phyloP scores from a whole-genome alignment of 306 rosid species.

The Clitoria ternatea region DNA sequence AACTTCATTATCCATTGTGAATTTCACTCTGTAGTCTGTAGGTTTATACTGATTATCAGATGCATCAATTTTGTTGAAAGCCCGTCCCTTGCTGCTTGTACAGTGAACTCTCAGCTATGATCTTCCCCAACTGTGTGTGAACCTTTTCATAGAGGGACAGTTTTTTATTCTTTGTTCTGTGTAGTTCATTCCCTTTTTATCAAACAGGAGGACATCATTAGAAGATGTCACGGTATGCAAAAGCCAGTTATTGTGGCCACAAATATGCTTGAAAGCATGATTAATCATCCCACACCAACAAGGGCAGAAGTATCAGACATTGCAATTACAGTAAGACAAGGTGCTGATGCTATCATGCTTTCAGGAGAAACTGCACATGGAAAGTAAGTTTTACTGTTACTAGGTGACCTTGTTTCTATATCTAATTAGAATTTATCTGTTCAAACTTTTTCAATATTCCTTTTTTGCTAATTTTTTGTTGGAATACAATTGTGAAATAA shows the following conservation, averaged over 20 bases:
- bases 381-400: slow-evolving; percentile 57
- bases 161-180: slow-evolving; percentile 12
- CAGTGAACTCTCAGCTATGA: neutral
- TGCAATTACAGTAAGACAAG: slow-evolving; percentile 92
- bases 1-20: neutral
- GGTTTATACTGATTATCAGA: neutral
- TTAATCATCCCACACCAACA: slow-evolving; percentile 90
- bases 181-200: slow-evolving; percentile 16
- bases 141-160: neutral
- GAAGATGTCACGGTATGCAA: slow-evolving; percentile 74
- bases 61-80: slow-evolving; percentile 17
- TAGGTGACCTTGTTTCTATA: slow-evolving; percentile 11
- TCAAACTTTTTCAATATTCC: neutral
- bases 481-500: too few relatives aligned
- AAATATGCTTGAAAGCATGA: slow-evolving; percentile 99
- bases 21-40: neutral
- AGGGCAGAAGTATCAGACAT: slow-evolving; percentile 98
- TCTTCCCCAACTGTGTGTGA: neutral
- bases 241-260: slow-evolving; percentile 98
- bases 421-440: neutral
- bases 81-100: slow-evolving; percentile 19
- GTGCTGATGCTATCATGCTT: slow-evolving; percentile 96
- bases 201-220: slow-evolving; percentile 79
- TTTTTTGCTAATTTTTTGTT: neutral
- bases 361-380: slow-evolving; percentile 99